Evolutionary conservation across 2,329 filamentous ascomycete genomes (phyloP), one percentile per base, ranked within the genome.

Genomic region (Trichophyton verrucosum): DNA sequence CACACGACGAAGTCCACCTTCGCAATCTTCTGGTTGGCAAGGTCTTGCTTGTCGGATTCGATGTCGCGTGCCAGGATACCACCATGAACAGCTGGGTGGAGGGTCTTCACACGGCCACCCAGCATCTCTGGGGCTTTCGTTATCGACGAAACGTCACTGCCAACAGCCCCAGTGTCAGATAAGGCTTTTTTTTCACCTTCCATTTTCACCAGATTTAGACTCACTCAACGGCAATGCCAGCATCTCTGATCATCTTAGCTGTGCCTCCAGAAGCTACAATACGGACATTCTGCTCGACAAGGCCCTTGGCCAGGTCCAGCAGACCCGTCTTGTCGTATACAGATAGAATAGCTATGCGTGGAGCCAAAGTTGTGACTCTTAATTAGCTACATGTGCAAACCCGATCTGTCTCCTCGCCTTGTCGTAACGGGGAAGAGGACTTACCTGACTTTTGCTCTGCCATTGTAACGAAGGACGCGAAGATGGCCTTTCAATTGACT

Each of bases 321-420:
- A 96, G 83, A 63, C 91, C 94, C 61, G 92, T 97, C 86, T 99
- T 99, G 82, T 99, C 90, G 74, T 94, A 97, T 80, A 97, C 94
- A 66, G 92, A 97, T 74, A 99, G 82, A 72, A 99, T 97, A 67
- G 94, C 94, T 81, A 24, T 53, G 9, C 15, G 49, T 11, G 15
- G 33, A 3, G 33, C 33, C 49, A 30, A 33, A 24, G 11, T 51
- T 13, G 24, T 30, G 11, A 30, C 7, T 53, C 13, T 4, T 5
- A 53, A 3, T 53, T 33, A 53, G 49, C 13, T 33, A 24, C 22
- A 3, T 15, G 47, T 4, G 9, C 47, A 51, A 27, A 22, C 27
- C 27, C 6, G 27, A 30, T 30, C 27, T 7, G 27, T 30, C 24
- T 53, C 13, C 5, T 8, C 49, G 9, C 27, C 49, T 22, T 22